Base-by-base conservation (phyloP, 257 asterid genomes). In the Vinca minor region DNA sequence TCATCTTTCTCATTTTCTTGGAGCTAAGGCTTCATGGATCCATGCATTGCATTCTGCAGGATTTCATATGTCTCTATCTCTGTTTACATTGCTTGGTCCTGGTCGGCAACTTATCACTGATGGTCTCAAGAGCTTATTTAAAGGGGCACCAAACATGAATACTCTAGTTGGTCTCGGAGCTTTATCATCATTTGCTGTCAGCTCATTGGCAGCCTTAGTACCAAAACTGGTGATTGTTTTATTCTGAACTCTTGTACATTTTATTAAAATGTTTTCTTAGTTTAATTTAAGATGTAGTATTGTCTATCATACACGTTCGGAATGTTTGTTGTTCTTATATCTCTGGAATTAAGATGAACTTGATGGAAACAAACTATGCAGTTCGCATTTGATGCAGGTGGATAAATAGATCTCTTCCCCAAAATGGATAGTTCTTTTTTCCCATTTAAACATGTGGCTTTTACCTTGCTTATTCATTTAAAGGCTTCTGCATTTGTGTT, bases 81-180 rank as follows among this genome's bases (percentile, higher is more conserved):
- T 90, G 38, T 84, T 93, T 73, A 89, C 99, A 64, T 77, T 93
- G 80, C 87, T 93, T 69, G 94, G 85, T 63, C 99, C 97, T 38
- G 99, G 99, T 61, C 94, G 96, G 55, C 92, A 78, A 59, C 94
- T 93, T 59, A 90, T 93, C 49, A 58, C 72, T 62, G 99, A 93
- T 80, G 99, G 97, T 68, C 72, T 93, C 74, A 93, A 79, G 83
- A 89, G 99, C 72, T 83, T 93, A 41, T 75, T 75, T 66, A 84
- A 83, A 79, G 97, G 99, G 64, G 78, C 92, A 42, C 99, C 99
- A 53, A 93, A 93, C 81, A 93, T 93, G 99, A 93, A 93, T 69
- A 93, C 99, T 8, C 75, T 93, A 73, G 99, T 93, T 84, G 96
- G 99, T 72, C 97, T 93, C 74, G 99, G 98, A 78, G 99, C 97